Base-by-base conservation (phyloP, 129 eudicot genomes). In the Ambrosia trifida region DNA sequence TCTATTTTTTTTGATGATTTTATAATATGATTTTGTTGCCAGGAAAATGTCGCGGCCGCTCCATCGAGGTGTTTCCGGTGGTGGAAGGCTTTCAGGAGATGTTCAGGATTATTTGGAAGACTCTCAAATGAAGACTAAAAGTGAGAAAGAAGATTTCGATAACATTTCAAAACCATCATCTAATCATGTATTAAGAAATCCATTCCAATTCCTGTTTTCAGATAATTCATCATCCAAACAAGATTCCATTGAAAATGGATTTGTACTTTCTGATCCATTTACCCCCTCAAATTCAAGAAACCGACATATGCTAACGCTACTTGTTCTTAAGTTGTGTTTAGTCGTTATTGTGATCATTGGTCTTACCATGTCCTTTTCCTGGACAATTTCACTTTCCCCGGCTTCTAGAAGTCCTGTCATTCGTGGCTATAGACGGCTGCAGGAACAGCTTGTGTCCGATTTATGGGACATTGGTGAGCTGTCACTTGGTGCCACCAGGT, bases 371-470 rank as follows among this genome's bases (percentile, higher is more conserved):
- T 95, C 99, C 2, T 81, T 88, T 72, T 82, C 87, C 85, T 90
- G 97, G 99, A 84, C 97, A 56, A 38, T 95, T 4, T 85, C 97
- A 12, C 82, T 95, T 50, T 80, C 95, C 2, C 76, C 82, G 40
- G 56, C 78, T 31, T 81, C 95, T 18, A 86, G 85, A 79, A 89
- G 91, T 70, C 94, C 85, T 31, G 69, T 83, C 73, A 76, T 70
- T 65, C 97, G 70, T 44, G 96, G 99, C 11, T 90, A 95, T 72
- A 86, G 99, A 68, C 86, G 94, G 44, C 81, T 95, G 45, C 99
- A 95, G 58, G 96, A 95, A 72, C 97, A 95, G 69, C 96, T 95
- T 28, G 97, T 95, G 24, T 86, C 96, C 0, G 99, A 95, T 57
- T 66, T 95, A 64, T 74, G 84, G 83, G 96, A 91, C 44, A 90